Conservation (phyloP, 2,329 filamentous ascomycete genomes). For the Colletotrichum godetiae region DNA sequence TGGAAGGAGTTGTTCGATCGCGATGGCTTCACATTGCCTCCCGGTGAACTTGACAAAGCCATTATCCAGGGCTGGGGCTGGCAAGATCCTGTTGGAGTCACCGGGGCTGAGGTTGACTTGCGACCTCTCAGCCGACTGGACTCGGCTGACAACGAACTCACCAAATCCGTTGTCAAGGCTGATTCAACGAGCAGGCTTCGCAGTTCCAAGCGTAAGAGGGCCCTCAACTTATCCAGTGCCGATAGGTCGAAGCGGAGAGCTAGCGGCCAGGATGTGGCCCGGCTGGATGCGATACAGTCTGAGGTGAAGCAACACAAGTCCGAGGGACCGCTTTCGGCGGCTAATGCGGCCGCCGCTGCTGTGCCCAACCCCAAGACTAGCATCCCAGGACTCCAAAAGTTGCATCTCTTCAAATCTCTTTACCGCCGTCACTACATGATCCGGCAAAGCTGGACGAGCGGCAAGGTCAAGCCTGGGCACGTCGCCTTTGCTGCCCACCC, state of each 20-base stretch:
- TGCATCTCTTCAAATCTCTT: constrained; percentile 96
- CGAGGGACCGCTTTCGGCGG: constrained; percentile 88
- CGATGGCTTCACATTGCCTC: constrained; percentile 82
- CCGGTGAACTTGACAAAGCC: constrained; percentile 86
- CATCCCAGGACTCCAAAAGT: constrained; percentile 79
- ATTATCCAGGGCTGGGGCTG: constrained; percentile 96
- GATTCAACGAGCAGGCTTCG: constrained; percentile 58
- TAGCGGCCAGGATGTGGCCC: constrained; percentile 58
- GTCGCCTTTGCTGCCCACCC: constrained; percentile 97
- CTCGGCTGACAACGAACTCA: constrained; percentile 64
- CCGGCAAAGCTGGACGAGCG: constrained; percentile 90
- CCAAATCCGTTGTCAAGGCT: constrained; percentile 51
- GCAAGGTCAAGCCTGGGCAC: constrained; percentile 85
- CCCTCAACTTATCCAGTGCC: constrained; percentile 55
- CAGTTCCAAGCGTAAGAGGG: constrained; percentile 68
- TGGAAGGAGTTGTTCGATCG: constrained; percentile 94
- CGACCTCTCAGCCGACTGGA: constrained; percentile 67
- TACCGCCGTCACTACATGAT: constrained; percentile 95
- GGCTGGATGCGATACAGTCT: constrained; percentile 53
- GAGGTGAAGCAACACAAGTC: constrained; percentile 66
- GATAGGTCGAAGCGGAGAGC: constrained; percentile 67
- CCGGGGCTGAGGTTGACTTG: constrained; percentile 85
- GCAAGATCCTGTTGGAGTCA: constrained; percentile 84
- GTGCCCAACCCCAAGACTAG: constrained; percentile 86
- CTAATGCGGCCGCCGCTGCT: constrained; percentile 83